Conservation (phyloP, 176 grass and related monocot genomes). For the Miscanthus lutarioriparius region DNA sequence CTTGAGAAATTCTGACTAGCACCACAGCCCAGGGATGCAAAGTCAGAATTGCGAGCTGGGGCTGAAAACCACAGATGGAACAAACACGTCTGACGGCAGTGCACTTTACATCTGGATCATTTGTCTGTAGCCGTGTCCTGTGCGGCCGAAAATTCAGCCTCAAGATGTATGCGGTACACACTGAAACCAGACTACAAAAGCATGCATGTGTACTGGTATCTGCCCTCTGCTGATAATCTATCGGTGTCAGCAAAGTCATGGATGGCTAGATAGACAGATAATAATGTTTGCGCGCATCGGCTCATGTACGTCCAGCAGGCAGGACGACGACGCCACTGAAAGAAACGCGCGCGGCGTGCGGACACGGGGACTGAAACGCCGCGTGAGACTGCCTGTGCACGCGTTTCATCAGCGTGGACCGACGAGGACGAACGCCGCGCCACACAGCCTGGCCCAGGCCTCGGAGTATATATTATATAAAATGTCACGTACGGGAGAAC, state of each 20-base stretch:
- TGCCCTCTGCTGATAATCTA: too few species aligned
- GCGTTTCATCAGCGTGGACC: too few species aligned
- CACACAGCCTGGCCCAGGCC: too few species aligned
- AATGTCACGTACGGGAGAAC: too few species aligned
- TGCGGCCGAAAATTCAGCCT: background rate
- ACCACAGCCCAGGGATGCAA: background rate
- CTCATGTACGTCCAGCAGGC: background rate
- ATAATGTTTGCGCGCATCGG: background rate
- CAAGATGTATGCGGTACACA: background rate
- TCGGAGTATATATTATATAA: too few species aligned
- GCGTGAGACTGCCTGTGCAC: too few species aligned
- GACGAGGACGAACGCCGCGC: too few species aligned
- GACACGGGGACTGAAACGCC: background rate
- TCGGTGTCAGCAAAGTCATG: slow-evolving; percentile 13
- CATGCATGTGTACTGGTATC: too few species aligned
- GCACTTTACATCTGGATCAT: slow-evolving; percentile 12
- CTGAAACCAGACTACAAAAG: background rate
- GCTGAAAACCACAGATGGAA: background rate
- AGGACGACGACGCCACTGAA: slow-evolving; percentile 37
- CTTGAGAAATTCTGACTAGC: background rate
- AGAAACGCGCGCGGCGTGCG: slow-evolving; percentile 26
- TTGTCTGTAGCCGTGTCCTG: background rate
- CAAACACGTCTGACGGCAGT: background rate
- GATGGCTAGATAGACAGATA: background rate
- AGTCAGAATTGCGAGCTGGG: background rate